These are phyloP conservation scores for Boletus sensibilis DNA, from an alignment of 768 basidiomycete genomes.

Conservation along the genomic window DNA sequence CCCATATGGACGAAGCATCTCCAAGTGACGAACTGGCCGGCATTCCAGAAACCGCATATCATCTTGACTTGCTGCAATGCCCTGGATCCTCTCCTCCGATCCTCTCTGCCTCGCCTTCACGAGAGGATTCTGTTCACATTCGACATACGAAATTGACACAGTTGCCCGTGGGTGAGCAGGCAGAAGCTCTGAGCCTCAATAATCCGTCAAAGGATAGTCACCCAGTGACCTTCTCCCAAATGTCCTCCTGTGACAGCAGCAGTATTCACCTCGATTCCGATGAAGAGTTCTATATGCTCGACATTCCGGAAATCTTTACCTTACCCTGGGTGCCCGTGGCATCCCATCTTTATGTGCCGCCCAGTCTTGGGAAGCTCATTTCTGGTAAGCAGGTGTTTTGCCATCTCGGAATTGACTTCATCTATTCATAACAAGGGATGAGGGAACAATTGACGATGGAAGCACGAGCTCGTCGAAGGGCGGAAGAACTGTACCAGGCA, in stretches of 20 bases:
- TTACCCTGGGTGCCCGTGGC: conserved; percentile 35
- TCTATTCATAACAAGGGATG: conserved; percentile 27
- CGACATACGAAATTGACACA: neutral
- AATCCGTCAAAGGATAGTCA: neutral
- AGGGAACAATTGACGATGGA: conserved; percentile 33
- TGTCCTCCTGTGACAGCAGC: neutral
- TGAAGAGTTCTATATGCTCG: conserved; percentile 36
- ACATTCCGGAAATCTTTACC: conserved; percentile 31
- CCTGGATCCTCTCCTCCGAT: neutral
- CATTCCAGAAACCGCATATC: neutral
- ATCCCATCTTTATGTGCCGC: conserved; percentile 35
- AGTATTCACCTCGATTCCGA: conserved; percentile 3
- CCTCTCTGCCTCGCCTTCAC: neutral
- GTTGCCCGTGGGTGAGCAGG: neutral
- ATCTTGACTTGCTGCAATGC: neutral
- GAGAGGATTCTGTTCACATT: neutral
- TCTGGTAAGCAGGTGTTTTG: conserved; percentile 27
- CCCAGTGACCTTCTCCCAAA: neutral
- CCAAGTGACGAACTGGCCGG: neutral
- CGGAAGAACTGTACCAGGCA: conserved; percentile 32
- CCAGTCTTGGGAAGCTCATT: conserved; percentile 35
- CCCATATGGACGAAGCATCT: neutral
- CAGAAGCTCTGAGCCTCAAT: neutral
- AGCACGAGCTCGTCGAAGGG: conserved; percentile 32
- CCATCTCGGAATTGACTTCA: neutral